Evolutionary conservation across 2,329 filamentous ascomycete genomes (phyloP), one percentile per base, ranked within the genome.

Genomic region (Colletotrichum lupini): DNA sequence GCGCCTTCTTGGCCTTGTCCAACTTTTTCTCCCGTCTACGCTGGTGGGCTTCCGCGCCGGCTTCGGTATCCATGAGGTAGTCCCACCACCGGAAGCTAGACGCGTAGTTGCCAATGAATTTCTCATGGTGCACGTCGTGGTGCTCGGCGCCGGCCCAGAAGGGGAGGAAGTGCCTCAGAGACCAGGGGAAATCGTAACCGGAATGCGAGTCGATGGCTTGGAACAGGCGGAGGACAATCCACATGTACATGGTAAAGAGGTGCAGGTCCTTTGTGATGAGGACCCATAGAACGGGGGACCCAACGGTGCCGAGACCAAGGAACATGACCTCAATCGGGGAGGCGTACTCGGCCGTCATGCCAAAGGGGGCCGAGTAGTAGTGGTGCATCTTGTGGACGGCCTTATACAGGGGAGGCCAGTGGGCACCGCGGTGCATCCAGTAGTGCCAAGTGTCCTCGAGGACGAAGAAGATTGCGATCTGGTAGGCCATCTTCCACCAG

Each of bases 51-150:
- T 97, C 96, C 35, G 94, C 91, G 66, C 94, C 95, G 76, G 94
- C 94, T 88, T 99, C 96, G 74, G 97, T 99, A 84, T 98, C 95
- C 77, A 98, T 89, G 78, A 92, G 83, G 83, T 93, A 97, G 86
- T 99, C 97, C 97, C 97, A 99, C 97, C 97, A 99, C 83, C 96
- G 91, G 91, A 99, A 99, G 88, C 94, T 97, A 81, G 95, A 98
- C 61, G 96, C 88, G 83, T 98, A 99, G 88, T 99, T 99, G 78
- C 97, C 97, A 76, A 99, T 95, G 86, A 99, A 99, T 82, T 95
- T 95, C 88, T 99, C 97, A 86, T 99, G 97, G 86, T 99, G 97
- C 57, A 95, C 87, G 81, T 99, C 97, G 86, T 99, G 97, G 86
- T 98, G 96, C 79, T 97, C 92, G 65, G 97, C 97, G 74, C 97